These are phyloP conservation scores for Wolfiporia cocos DNA, from an alignment of 1,284 basidiomycete species.

Conservation along the genomic window DNA sequence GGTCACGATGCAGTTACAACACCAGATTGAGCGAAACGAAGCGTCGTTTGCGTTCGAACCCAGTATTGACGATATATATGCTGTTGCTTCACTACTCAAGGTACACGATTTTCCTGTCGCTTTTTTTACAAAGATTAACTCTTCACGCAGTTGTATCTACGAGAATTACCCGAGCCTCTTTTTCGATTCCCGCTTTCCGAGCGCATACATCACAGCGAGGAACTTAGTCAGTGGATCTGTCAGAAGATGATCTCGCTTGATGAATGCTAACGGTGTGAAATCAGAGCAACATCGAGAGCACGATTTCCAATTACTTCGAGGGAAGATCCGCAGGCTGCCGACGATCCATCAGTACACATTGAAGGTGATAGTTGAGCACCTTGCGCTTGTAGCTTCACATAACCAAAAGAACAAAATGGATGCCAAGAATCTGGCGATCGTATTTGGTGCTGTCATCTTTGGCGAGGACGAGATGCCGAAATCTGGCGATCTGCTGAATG, in stretches of 20 bases:
- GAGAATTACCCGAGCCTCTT: constrained; percentile 91
- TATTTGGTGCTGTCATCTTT: constrained; percentile 82
- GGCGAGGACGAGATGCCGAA: constrained; percentile 85
- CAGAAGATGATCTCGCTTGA: not conserved
- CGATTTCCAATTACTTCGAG: constrained; percentile 68
- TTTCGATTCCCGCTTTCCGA: constrained; percentile 84
- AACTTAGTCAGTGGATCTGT: constrained; percentile 45
- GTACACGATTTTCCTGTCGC: constrained; percentile 31
- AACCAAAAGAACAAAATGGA: constrained; percentile 92
- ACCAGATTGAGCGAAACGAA: constrained; percentile 89
- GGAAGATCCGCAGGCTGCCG: constrained; percentile 81
- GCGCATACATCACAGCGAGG: constrained; percentile 77
- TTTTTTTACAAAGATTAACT: not conserved
- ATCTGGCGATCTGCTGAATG: constrained; percentile 64
- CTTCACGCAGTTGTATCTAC: constrained; percentile 65
- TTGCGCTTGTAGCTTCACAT: constrained; percentile 68
- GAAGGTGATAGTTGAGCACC: constrained; percentile 83
- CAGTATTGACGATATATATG: constrained; percentile 79
- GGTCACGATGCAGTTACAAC: constrained; percentile 55
- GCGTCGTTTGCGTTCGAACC: constrained; percentile 74
- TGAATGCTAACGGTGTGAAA: constrained; percentile 10
- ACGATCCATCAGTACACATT: constrained; percentile 88
- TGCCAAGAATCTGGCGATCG: constrained; percentile 81
- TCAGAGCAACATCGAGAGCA: constrained; percentile 66
- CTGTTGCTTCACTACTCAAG: constrained; percentile 90